A percentile compares a stretch with the other conserved stretches of the same genome.
phyloP scores from a whole-genome alignment of 2,329 filamentous ascomycete genomes.

The Mycogone perniciosa region DNA sequence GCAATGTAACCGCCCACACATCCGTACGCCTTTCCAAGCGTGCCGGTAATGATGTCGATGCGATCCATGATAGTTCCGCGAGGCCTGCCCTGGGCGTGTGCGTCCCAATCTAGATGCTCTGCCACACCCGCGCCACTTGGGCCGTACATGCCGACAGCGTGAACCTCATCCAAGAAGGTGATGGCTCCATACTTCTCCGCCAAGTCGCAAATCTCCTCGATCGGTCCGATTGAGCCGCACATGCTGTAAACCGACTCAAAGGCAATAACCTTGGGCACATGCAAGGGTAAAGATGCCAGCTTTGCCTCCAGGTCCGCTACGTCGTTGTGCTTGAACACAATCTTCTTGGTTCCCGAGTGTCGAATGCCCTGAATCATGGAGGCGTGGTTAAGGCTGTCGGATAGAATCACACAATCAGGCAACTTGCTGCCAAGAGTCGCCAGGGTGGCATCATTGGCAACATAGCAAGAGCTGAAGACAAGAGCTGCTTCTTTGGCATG shows the following conservation, averaged over 20 bases:
- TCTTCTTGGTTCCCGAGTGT: constrained; percentile 92
- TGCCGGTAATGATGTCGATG: constrained; percentile 95
- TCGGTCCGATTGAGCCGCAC: constrained; percentile 95
- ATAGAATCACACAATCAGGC: constrained; percentile 95
- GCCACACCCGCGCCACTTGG: constrained; percentile 92
- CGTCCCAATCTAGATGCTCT: constrained; percentile 92
- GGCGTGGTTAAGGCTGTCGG: constrained; percentile 93
- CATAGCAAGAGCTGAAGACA: constrained; percentile 96
- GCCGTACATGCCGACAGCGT: constrained; percentile 98
- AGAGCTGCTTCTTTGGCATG: constrained; percentile 89
- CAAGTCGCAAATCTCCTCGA: constrained; percentile 90
- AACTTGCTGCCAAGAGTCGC: constrained; percentile 96
- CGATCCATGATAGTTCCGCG: constrained; percentile 88
- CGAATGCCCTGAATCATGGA: constrained; percentile 99
- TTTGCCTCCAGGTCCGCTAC: constrained; percentile 88
- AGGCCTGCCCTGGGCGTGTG: constrained; percentile 67
- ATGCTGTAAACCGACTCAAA: constrained; percentile 99
- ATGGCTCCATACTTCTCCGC: constrained; percentile 97
- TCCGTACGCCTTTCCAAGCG: constrained; percentile 94
- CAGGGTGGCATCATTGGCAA: constrained; percentile 94
- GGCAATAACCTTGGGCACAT: constrained; percentile 94
- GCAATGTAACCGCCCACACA: constrained; percentile 98
- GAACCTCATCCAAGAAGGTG: constrained; percentile 97
- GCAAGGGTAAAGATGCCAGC: constrained; percentile 74
- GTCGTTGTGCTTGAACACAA: constrained; percentile 99